Base-by-base conservation (phyloP, 805 yeast species). In the Candida berthetii region DNA sequence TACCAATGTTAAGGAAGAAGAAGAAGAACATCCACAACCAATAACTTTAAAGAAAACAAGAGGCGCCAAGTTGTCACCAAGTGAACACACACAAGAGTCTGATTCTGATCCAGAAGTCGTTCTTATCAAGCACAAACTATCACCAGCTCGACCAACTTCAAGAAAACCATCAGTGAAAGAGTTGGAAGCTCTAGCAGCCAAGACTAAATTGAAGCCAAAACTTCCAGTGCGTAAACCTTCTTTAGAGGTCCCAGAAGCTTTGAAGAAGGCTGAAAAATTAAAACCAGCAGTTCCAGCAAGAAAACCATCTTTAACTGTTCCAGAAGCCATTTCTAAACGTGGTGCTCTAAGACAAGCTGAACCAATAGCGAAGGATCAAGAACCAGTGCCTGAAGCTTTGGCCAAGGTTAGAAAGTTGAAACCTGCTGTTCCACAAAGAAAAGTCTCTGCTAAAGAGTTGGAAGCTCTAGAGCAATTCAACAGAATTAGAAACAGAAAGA, bases 221-320 rank as follows among this genome's bases (percentile, higher is more conserved):
- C 22, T 43, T 2, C 55, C 54, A 4, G 17, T 29, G 3, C 41
- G 54, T 19, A 51, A 54, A 27, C 46, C 46, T 7, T 49, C 54
- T 1, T 5, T 41, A 3, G 42, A 49, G 3, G 34, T 48, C 0
- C 57, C 56, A 7, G 60, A 55, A 36, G 57, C 55, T 4, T 29
- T 54, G 14, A 31, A 36, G 33, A 47, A 38, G 36, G 37, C 42
- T 25, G 42, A 43, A 16, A 37, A 29, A 8, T 32, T 55, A 24
- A 55, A 53, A 35, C 57, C 59, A 9, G 42, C 54, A 11, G 42
- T 44, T 11, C 56, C 56, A 3, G 15, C 38, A 2, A 41, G 57
- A 8, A 54, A 54, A 34, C 46, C 47, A 16, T 52, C 59, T 0
- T 22, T 40, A 8, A 39, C 48, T 20, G 40, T 53, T 10, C 48